These are phyloP conservation scores for Kazachstania kunashirensis DNA, from an alignment of 805 yeast genomes.

Conservation along the genomic window DNA sequence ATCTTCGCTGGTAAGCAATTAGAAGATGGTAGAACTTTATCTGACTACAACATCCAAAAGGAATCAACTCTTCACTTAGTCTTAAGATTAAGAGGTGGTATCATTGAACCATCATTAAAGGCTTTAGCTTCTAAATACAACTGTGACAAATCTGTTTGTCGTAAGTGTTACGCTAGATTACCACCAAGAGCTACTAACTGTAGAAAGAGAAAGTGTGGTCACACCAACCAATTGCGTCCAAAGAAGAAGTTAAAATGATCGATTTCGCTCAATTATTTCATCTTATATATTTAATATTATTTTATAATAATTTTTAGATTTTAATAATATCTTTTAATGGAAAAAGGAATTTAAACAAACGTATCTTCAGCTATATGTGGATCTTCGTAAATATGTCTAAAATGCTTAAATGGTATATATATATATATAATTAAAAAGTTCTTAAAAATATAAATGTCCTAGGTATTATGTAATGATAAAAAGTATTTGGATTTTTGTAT, in stretches of 20 bases:
- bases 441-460: too few species aligned
- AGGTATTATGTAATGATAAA: too few species aligned
- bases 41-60: slow-evolving; percentile 99
- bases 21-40: slow-evolving; percentile 97
- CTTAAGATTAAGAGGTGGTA: slow-evolving; percentile 96
- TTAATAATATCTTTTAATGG: slow-evolving; percentile 4
- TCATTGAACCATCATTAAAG: slow-evolving; percentile 98
- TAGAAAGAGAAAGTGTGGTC: slow-evolving; percentile 99
- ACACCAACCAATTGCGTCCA: slow-evolving; percentile 99
- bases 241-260: slow-evolving; percentile 96
- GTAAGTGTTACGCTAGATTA: slow-evolving; percentile 99
- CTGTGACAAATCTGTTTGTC: slow-evolving; percentile 99
- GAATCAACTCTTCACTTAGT: slow-evolving; percentile 97
- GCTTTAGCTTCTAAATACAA: slow-evolving; percentile 99
- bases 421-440: too few species aligned
- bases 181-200: slow-evolving; percentile 99
- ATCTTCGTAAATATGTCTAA: too few species aligned
- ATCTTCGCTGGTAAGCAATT: slow-evolving; percentile 99
- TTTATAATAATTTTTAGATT: slow-evolving; percentile 3
- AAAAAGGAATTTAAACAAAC: slow-evolving; percentile 1
- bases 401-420: too few species aligned
- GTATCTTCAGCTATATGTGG: too few species aligned
- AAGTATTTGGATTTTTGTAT: too few species aligned
- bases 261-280: slow-evolving; percentile 9
- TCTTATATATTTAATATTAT: slow-evolving; percentile 1